A percentile compares a stretch with the other conserved stretches of the same genome.
These are phyloP conservation scores for Clavaria fumosa DNA, from an alignment of 768 basidiomycete genomes.

Conservation along the genomic window DNA sequence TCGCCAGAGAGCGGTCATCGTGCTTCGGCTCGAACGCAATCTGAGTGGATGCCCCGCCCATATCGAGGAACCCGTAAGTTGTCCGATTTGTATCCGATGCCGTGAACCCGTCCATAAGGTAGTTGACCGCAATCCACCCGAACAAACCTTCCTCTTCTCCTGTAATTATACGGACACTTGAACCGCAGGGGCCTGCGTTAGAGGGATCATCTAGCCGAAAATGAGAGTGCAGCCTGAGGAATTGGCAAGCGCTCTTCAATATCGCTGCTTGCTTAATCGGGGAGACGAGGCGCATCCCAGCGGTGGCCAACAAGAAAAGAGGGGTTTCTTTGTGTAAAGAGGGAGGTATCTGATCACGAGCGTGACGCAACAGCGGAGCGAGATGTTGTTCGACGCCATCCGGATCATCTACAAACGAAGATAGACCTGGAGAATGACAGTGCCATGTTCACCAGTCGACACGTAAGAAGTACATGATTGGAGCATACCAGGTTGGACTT, in stretches of 20 bases:
- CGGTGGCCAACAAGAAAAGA: conserved; percentile 87
- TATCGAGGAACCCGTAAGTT: conserved; percentile 96
- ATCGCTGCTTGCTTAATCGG: conserved; percentile 53
- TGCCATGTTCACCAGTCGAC: conserved; percentile 1
- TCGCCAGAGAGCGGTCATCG: conserved; percentile 36
- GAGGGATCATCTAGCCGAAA: conserved; percentile 64
- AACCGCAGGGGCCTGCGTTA: conserved; percentile 69
- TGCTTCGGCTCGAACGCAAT: conserved; percentile 88
- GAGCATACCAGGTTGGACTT: conserved; percentile 86
- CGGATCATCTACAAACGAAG: conserved; percentile 58
- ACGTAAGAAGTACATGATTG: neutral
- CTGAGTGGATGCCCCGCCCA: conserved; percentile 98
- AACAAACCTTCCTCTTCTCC: conserved; percentile 98
- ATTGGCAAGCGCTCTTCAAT: conserved; percentile 61
- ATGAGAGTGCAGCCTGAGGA: conserved; percentile 56
- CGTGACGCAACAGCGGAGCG: conserved; percentile 70
- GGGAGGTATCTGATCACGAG: conserved; percentile 69
- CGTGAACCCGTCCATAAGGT: conserved; percentile 92
- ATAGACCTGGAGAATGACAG: conserved; percentile 47
- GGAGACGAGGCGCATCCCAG: conserved; percentile 86
- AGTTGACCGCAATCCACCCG: conserved; percentile 99
- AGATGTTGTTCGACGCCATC: conserved; percentile 63
- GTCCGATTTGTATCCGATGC: conserved; percentile 41
- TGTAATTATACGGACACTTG: conserved; percentile 85
- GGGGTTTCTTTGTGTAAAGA: conserved; percentile 76